Evolutionary conservation across 345 rosid species (phyloP).

Genomic region (Raphanus sativus): DNA sequence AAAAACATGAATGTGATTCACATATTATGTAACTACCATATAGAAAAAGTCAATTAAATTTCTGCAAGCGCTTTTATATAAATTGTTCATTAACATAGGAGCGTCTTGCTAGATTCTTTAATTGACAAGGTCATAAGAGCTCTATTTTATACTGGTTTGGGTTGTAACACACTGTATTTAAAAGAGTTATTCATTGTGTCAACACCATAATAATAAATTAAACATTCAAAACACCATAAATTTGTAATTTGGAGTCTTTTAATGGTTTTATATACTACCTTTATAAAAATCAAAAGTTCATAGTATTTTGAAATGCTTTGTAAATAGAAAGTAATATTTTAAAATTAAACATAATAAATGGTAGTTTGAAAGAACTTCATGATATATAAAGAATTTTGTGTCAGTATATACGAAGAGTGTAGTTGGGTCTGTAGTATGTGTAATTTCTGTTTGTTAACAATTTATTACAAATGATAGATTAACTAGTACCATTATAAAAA

Average conservation of each 20-base stretch:
- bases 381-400: background rate
- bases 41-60: background rate
- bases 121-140: background rate
- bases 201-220: background rate
- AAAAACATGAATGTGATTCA: background rate
- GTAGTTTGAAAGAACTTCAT: background rate
- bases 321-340: too few relatives aligned
- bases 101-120: background rate
- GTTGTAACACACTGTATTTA: too few relatives aligned
- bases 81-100: background rate
- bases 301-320: background rate
- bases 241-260: background rate
- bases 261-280: background rate
- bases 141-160: too few relatives aligned
- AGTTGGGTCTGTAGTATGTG: background rate
- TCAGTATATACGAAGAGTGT: background rate
- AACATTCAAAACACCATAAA: background rate
- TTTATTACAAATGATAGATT: background rate
- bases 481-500: background rate
- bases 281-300: background rate
- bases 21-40: background rate
- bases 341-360: too few relatives aligned
- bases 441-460: background rate
- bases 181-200: background rate
- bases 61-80: background rate